Conservation (phyloP, 2,329 filamentous ascomycete species). For the Cladosporium sp. region DNA sequence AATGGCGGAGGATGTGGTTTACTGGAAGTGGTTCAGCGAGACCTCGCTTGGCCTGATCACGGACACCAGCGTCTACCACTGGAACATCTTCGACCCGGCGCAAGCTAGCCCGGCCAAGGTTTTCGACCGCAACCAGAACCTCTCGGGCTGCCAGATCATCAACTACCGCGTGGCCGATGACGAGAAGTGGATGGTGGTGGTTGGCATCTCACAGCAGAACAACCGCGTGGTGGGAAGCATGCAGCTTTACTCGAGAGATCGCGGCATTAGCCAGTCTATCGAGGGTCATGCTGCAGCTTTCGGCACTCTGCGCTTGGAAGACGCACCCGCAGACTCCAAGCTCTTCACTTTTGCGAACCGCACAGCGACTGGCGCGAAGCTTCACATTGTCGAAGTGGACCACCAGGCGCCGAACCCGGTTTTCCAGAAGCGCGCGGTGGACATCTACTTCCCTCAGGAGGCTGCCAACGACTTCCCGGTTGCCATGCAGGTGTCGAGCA, state of each 20-base stretch:
- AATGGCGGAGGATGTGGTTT: conserved; percentile 95
- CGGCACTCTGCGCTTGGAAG: conserved; percentile 80
- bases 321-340: conserved; percentile 83
- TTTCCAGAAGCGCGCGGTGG: conserved; percentile 93
- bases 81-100: conserved; percentile 85
- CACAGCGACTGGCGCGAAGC: conserved; percentile 80
- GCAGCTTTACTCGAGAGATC: conserved; percentile 94
- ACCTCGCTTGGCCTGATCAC: conserved; percentile 83
- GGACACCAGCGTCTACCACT: conserved; percentile 87
- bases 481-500: conserved; percentile 91
- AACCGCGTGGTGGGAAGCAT: conserved; percentile 92
- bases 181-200: conserved; percentile 96
- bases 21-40: conserved; percentile 99
- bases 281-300: conserved; percentile 96
- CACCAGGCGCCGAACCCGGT: conserved; percentile 81
- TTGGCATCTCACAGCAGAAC: conserved; percentile 89
- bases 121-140: conserved; percentile 89
- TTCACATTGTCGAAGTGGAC: conserved; percentile 97
- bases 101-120: conserved; percentile 79
- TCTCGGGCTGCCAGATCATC: conserved; percentile 94
- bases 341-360: conserved; percentile 96
- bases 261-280: conserved; percentile 95
- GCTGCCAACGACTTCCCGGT: conserved; percentile 97
- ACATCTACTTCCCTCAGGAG: conserved; percentile 95
- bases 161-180: conserved; percentile 96